Evolutionary conservation across 768 basidiomycete genomes (phyloP).

Genomic region (Auriculariales sp.): DNA sequence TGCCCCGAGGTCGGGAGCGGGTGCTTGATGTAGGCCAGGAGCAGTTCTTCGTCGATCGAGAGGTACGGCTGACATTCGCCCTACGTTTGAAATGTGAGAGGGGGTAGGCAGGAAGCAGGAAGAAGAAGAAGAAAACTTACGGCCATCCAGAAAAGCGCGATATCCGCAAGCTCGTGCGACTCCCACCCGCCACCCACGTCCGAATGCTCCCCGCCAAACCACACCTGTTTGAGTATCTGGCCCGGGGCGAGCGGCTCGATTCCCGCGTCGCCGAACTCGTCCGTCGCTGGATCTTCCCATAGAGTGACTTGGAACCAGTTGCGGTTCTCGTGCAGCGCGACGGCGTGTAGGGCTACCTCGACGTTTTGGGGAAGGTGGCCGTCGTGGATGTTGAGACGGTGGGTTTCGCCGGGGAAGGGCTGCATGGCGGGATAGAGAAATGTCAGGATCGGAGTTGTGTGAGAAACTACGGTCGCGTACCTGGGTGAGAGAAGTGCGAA

Average conservation of each 20-base stretch:
- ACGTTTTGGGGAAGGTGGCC: slow-evolving; percentile 9
- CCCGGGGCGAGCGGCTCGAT: neutral
- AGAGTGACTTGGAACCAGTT: slow-evolving; percentile 12
- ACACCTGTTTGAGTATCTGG: slow-evolving; percentile 5
- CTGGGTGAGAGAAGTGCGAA: slow-evolving; percentile 1
- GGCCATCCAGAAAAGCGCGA: slow-evolving; percentile 13
- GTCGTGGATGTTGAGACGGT: neutral
- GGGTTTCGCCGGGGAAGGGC: neutral
- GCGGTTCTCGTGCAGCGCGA: slow-evolving; percentile 15
- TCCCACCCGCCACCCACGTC: slow-evolving; percentile 10
- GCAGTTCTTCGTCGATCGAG: neutral
- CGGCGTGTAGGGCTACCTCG: slow-evolving; percentile 13
- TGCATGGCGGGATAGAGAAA: no score
- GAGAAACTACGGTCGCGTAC: no score
- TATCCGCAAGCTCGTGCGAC: slow-evolving; percentile 8
- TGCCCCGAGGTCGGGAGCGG: neutral
- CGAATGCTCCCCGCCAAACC: slow-evolving; percentile 15
- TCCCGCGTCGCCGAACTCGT: neutral
- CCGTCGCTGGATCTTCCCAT: slow-evolving; percentile 5
- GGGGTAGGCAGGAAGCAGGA: neutral
- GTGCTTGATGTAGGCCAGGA: neutral
- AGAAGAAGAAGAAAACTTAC: neutral
- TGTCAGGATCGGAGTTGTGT: no score
- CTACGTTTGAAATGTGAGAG: neutral
- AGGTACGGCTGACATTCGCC: neutral